Conservation (phyloP, 2,329 filamentous ascomycete genomes). For the Colletotrichum sp. region DNA sequence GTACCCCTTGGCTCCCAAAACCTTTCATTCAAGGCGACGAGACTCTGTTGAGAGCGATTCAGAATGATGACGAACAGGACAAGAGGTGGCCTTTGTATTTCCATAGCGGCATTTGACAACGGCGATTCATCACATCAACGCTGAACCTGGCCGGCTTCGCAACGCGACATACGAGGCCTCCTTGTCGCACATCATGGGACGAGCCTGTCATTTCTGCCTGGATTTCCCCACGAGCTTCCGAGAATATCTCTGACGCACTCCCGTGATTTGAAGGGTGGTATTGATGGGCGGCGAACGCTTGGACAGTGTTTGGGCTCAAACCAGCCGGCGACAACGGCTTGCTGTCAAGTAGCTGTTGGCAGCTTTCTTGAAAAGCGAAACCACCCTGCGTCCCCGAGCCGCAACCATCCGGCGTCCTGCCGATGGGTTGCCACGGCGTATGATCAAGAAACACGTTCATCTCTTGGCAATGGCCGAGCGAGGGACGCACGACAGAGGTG, state of each 20-base stretch:
- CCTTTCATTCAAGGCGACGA: neutral
- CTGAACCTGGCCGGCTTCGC: neutral
- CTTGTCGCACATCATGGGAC: neutral
- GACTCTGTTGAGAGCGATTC: neutral
- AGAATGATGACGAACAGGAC: neutral
- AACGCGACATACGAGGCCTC: neutral
- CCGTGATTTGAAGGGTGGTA: neutral
- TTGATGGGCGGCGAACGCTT: neutral
- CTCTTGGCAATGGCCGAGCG: neutral
- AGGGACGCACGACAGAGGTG: neutral
- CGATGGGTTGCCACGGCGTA: neutral
- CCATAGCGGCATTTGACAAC: neutral
- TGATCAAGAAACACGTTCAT: neutral
- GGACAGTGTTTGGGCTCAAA: conserved; percentile 5
- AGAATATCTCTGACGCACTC: neutral
- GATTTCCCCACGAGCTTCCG: neutral
- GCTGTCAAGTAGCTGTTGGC: neutral
- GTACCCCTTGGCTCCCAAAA: neutral
- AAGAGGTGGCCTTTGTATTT: neutral
- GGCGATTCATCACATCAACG: neutral
- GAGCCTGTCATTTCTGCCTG: neutral
- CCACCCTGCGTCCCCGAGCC: neutral
- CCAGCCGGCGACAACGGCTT: neutral
- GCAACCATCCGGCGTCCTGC: neutral
- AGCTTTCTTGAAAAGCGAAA: neutral